Percentiles rank a stretch among this genome's conserved stretches.
These are phyloP conservation scores for Knoxdaviesia proteae DNA, from an alignment of 2,329 filamentous ascomycete genomes.

Conservation along the genomic window DNA sequence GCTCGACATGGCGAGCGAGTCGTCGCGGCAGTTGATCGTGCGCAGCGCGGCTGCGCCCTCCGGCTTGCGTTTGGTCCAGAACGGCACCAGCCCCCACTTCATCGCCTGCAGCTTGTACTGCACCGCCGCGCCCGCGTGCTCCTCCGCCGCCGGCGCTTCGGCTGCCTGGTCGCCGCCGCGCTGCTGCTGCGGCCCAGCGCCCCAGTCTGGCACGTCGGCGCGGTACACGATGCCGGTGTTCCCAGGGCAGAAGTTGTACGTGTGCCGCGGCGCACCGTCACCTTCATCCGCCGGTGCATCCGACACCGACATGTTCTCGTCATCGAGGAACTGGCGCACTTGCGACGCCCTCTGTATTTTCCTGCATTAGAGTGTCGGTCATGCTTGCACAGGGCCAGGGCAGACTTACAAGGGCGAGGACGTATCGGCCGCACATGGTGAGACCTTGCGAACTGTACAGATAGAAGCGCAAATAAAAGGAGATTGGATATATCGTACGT, in stretches of 20 bases:
- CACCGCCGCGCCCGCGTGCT: slow-evolving; percentile 9
- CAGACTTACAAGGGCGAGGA: slow-evolving; percentile 13
- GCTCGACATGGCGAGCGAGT: slow-evolving; percentile 53
- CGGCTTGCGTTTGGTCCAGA: slow-evolving; percentile 73
- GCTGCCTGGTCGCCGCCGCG: slow-evolving; percentile 3
- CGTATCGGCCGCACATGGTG: slow-evolving; percentile 18
- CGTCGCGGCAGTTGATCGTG: slow-evolving; percentile 89
- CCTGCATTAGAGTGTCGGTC: slow-evolving; percentile 10
- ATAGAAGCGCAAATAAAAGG: neutral
- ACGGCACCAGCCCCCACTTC: slow-evolving; percentile 91
- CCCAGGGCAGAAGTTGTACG: slow-evolving; percentile 84
- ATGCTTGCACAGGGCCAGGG: neutral
- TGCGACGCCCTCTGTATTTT: slow-evolving; percentile 47
- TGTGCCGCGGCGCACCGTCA: slow-evolving; percentile 41
- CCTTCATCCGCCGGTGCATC: slow-evolving; percentile 52
- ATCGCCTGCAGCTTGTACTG: slow-evolving; percentile 75
- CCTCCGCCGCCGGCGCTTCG: neutral
- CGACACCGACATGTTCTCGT: slow-evolving; percentile 52
- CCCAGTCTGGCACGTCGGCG: slow-evolving; percentile 44
- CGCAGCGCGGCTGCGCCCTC: slow-evolving; percentile 60
- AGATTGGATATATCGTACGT: neutral
- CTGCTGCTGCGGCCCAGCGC: slow-evolving; percentile 20
- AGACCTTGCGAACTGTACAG: neutral
- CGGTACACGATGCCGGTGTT: slow-evolving; percentile 73
- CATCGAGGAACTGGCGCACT: slow-evolving; percentile 50